Percentiles rank a stretch among this genome's conserved stretches.
phyloP scores from a whole-genome alignment of 768 basidiomycete genomes.

The Serendipita indica region DNA sequence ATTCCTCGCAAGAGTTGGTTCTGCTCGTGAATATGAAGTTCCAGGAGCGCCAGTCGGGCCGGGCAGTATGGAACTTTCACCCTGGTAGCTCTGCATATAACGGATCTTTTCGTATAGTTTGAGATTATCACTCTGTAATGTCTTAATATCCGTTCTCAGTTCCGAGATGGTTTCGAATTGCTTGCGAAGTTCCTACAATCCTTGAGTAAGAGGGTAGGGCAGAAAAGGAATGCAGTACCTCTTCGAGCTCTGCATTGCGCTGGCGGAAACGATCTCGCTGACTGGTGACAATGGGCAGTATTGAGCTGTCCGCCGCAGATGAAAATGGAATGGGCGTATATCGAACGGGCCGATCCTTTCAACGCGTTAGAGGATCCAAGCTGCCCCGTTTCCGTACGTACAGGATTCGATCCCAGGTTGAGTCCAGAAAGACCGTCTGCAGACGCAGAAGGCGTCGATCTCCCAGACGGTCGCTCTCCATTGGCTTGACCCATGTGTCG shows the following conservation, averaged over 20 bases:
- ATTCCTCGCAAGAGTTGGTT: slow-evolving; percentile 18
- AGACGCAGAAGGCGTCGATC: slow-evolving; percentile 20
- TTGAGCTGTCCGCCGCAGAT: slow-evolving; percentile 72
- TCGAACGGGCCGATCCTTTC: slow-evolving; percentile 14
- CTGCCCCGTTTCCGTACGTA: slow-evolving; percentile 18
- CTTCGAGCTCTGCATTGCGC: slow-evolving; percentile 92
- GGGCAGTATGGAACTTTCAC: slow-evolving; percentile 33
- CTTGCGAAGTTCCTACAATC: slow-evolving; percentile 68
- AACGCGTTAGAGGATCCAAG: slow-evolving; percentile 3
- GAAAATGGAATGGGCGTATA: slow-evolving; percentile 57
- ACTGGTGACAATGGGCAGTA: slow-evolving; percentile 94
- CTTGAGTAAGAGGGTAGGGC: not conserved
- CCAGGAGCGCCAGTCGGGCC: slow-evolving; percentile 13
- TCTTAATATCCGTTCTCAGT: slow-evolving; percentile 81
- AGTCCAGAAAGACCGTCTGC: slow-evolving; percentile 55
- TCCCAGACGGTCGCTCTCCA: slow-evolving; percentile 20
- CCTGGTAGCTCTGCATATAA: slow-evolving; percentile 94
- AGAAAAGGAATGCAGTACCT: slow-evolving; percentile 32
- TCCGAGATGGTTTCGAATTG: slow-evolving; percentile 93
- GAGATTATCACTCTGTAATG: slow-evolving; percentile 85
- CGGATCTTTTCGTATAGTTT: slow-evolving; percentile 98
- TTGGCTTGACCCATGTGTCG: slow-evolving; percentile 30
- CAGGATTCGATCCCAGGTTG: slow-evolving; percentile 49
- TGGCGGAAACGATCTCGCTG: slow-evolving; percentile 97
- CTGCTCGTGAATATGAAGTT: slow-evolving; percentile 10